Evolutionary conservation across 2,329 filamentous ascomycete genomes (phyloP), one percentile per base, ranked within the genome.

Genomic region (Microcera coccophila): DNA sequence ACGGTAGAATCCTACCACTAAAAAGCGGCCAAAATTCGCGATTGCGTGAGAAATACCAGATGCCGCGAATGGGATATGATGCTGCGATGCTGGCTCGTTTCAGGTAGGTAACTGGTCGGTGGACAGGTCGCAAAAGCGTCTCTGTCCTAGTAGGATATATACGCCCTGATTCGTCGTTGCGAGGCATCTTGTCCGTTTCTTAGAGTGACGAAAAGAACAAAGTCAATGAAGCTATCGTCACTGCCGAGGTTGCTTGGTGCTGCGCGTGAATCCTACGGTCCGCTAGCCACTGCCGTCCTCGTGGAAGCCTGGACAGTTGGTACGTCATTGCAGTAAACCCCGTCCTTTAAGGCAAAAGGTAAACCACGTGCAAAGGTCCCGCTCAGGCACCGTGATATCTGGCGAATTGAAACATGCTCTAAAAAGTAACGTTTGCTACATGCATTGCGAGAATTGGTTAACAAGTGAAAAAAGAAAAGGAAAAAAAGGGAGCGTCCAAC

Each of bases 1-100:
- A 76, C 0, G 91, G 90, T 1, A 97, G 67, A 3, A 98, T 72
- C 14, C 90, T 82, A 18, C 85, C 75, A 44, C 79, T 73, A 52
- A 95, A 85, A 2, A 96, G 76, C 18, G 90, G 90, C 66, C 85
- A 94, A 52, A 93, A 85, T 55, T 86, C 89, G 17, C 80, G 82
- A 61, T 90, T 86, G 22, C 77, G 74, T 38, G 80, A 53, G 65
- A 94, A 95, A 69, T 91, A 95, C 70, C 80, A 82, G 59, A 96
- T 82, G 50, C 93, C 91, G 67, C 84, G 71, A 39, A 82, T 59
- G 15, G 81, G 80, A 50, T 79, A 83, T 3, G 72, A 73, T 3
- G 70, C 74, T 2, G 76, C 74, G 32, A 65, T 49, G 44, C 66
- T 54, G 11, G 69, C 75, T 38, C 74, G 67, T 29, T 52, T 62